Conservation (phyloP, 306 rosid species). For the Lagenaria siceraria region DNA sequence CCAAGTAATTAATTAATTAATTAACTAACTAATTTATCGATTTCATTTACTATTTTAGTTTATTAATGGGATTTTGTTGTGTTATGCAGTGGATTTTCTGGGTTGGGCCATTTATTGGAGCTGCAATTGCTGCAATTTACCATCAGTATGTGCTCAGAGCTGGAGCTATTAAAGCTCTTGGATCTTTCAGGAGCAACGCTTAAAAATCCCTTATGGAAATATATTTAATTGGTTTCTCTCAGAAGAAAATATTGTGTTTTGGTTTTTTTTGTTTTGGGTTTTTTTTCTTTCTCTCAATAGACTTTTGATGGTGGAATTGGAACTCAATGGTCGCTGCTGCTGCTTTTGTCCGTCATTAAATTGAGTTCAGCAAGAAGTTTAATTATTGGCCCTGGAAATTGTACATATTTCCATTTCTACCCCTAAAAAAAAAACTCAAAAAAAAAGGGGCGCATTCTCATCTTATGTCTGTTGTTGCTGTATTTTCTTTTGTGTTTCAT, state of each 20-base stretch:
- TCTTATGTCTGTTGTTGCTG: background rate
- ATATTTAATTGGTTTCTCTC: background rate
- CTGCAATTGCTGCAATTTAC: slow-evolving; percentile 75
- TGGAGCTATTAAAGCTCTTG: slow-evolving; percentile 78
- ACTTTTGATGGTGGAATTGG: background rate
- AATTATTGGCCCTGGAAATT: slow-evolving; percentile 1
- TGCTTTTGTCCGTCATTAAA: background rate
- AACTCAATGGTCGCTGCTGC: background rate
- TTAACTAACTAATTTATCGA: too few species aligned
- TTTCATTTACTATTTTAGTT: background rate
- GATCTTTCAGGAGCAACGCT: slow-evolving; percentile 91
- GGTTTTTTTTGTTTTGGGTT: background rate
- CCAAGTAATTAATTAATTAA: slow-evolving; percentile 27
- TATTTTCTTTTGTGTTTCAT: background rate
- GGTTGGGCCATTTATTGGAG: slow-evolving; percentile 90
- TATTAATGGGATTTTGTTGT: background rate
- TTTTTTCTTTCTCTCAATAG: background rate
- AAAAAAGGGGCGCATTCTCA: background rate
- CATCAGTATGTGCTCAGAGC: slow-evolving; percentile 74
- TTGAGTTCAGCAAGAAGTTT: background rate
- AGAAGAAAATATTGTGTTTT: background rate
- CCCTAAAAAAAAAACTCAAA: background rate
- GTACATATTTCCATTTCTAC: background rate
- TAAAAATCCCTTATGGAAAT: background rate
- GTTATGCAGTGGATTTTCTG: slow-evolving; percentile 78